phyloP scores from a whole-genome alignment of 495 filamentous ascomycete species.

The Penicillium lagena region DNA sequence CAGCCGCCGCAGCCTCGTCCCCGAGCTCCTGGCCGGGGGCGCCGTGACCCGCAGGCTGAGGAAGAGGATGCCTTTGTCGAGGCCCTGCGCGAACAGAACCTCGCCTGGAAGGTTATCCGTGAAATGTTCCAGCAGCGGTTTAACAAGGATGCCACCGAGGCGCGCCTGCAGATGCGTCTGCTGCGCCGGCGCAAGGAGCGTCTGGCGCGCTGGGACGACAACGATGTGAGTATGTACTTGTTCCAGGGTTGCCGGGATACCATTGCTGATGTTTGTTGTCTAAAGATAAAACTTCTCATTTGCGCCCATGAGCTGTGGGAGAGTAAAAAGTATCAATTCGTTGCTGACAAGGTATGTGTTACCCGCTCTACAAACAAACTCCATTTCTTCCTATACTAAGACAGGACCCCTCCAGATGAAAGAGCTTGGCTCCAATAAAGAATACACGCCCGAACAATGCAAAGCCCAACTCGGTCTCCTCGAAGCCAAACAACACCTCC shows the following conservation, averaged over 20 bases:
- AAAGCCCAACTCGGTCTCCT: conserved; percentile 27
- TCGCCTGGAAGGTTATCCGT: conserved; percentile 66
- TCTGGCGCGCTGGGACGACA: conserved; percentile 58
- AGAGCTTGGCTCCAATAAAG: conserved; percentile 27
- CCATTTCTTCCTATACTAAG: conserved; percentile 1
- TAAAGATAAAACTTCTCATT: conserved; percentile 40
- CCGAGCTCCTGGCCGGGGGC: conserved; percentile 35
- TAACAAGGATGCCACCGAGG: conserved; percentile 59
- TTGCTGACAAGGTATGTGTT: conserved; percentile 42
- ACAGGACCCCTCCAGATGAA: conserved; percentile 20
- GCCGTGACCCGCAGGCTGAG: conserved; percentile 46
- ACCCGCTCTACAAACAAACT: neutral
- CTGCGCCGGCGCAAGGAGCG: conserved; percentile 56
- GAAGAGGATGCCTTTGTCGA: conserved; percentile 63
- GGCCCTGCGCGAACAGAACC: conserved; percentile 58
- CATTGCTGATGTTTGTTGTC: conserved; percentile 2
- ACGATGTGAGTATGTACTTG: conserved; percentile 52
- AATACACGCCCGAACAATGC: conserved; percentile 31
- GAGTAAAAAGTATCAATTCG: conserved; percentile 42
- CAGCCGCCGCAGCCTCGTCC: conserved; percentile 16
- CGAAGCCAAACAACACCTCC: conserved; percentile 14
- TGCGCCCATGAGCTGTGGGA: conserved; percentile 44
- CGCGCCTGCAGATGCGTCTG: conserved; percentile 68
- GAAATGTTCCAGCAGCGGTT: conserved; percentile 55
- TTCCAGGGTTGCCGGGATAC: neutral